A percentile compares a stretch with the other conserved stretches of the same genome.
Conservation (phyloP, 345 rosid species). For the Clausena lansium region DNA sequence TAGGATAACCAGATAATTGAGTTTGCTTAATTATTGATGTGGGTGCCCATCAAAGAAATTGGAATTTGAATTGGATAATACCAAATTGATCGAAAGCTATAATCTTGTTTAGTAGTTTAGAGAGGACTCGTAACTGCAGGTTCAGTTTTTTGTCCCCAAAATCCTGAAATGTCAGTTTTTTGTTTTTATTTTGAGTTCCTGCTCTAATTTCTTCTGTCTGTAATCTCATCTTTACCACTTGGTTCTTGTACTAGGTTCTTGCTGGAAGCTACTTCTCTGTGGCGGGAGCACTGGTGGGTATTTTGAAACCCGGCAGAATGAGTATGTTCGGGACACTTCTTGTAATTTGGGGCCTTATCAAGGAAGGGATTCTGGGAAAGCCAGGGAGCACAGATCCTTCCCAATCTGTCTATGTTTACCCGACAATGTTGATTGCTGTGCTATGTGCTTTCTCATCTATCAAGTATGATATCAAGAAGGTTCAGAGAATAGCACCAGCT, state of each 20-base stretch:
- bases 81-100: neutral
- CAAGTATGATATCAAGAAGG: conserved; percentile 81
- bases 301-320: conserved; percentile 90
- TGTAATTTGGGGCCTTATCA: conserved; percentile 85
- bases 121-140: neutral
- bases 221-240: neutral
- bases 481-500: conserved; percentile 54
- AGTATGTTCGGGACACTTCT: conserved; percentile 89
- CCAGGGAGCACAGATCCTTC: conserved; percentile 68
- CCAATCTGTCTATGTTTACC: conserved; percentile 67
- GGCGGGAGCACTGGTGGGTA: conserved; percentile 81
- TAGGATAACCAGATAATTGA: neutral
- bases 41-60: neutral
- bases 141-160: neutral
- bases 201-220: neutral
- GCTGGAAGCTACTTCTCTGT: conserved; percentile 93
- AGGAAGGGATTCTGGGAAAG: conserved; percentile 87
- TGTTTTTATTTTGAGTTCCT: neutral
- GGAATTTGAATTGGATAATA: neutral
- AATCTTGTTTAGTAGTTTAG: neutral
- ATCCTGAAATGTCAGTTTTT: neutral
- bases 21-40: neutral
- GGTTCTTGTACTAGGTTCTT: conserved; percentile 61
- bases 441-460: conserved; percentile 81
- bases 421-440: conserved; percentile 73